These are phyloP conservation scores for Neonectria coccinea DNA, from an alignment of 2,329 filamentous ascomycete species.

Conservation along the genomic window DNA sequence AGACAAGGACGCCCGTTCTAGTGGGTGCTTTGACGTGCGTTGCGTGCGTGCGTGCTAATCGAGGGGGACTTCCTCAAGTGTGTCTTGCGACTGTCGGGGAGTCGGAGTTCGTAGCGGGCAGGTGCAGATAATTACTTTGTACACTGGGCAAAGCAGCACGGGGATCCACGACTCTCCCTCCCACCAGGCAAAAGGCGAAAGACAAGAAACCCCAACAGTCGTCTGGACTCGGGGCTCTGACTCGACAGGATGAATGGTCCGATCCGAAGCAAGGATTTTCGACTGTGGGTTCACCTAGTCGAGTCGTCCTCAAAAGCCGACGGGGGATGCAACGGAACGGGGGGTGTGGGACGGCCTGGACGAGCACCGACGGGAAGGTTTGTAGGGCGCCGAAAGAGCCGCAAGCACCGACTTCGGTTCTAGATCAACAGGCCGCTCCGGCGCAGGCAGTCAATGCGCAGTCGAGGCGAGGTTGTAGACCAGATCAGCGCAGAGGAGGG, in stretches of 20 bases:
- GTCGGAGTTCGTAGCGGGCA: background rate
- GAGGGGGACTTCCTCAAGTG: background rate
- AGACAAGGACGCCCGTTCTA: slow-evolving; percentile 7
- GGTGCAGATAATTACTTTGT: background rate
- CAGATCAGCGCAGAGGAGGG: slow-evolving; percentile 30
- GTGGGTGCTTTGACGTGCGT: background rate
- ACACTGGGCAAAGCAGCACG: too few species aligned
- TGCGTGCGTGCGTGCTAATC: too few species aligned
- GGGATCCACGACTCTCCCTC: background rate
- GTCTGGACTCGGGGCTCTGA: slow-evolving; percentile 1
- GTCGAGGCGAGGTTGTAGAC: slow-evolving; percentile 20
- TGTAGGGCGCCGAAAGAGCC: slow-evolving; percentile 39
- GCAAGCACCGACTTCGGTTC: slow-evolving; percentile 25
- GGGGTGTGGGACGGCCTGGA: slow-evolving; percentile 14
- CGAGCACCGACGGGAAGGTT: slow-evolving; percentile 24
- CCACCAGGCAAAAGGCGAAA: background rate
- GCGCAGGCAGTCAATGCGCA: slow-evolving; percentile 5
- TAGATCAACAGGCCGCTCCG: slow-evolving; percentile 26
- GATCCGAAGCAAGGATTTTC: slow-evolving; percentile 4
- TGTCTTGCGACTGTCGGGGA: background rate
- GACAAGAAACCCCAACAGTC: background rate
- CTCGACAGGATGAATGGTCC: slow-evolving; percentile 5
- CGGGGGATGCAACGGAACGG: slow-evolving; percentile 21
- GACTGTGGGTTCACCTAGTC: background rate
- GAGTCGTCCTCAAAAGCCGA: slow-evolving; percentile 7